Percentiles rank a stretch among this genome's conserved stretches.
Conservation (phyloP, 805 yeast genomes). For the Myxozyma lipomycoides region DNA sequence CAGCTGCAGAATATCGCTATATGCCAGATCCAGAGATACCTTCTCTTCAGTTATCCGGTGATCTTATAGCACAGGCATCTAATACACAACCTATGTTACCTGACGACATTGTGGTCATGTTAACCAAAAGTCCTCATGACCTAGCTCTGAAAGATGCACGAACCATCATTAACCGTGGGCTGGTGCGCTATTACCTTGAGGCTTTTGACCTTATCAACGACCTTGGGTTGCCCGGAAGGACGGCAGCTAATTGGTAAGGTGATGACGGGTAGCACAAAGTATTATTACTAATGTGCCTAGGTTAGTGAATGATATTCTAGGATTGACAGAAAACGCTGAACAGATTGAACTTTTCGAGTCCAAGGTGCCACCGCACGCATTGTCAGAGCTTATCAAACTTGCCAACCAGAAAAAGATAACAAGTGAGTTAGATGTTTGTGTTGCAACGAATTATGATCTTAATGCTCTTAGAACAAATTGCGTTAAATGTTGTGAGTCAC, state of each 20-base stretch:
- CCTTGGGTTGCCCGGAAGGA: constrained; percentile 26
- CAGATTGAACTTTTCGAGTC: constrained; percentile 36
- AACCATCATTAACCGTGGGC: constrained; percentile 51
- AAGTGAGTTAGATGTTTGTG: constrained; percentile 45
- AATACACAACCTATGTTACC: constrained; percentile 53
- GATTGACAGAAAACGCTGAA: constrained; percentile 53
- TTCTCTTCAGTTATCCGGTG: constrained; percentile 44
- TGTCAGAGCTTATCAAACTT: constrained; percentile 54
- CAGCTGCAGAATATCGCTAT: constrained; percentile 80
- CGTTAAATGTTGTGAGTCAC: constrained; percentile 48
- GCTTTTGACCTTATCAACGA: constrained; percentile 39
- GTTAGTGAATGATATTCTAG: constrained; percentile 77
- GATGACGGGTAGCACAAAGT: neutral
- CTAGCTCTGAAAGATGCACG: constrained; percentile 72
- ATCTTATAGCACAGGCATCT: constrained; percentile 33
- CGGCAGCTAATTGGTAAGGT: constrained; percentile 41
- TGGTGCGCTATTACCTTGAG: constrained; percentile 52
- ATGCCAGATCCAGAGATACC: constrained; percentile 94
- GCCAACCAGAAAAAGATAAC: constrained; percentile 52
- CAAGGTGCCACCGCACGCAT: constrained; percentile 41
- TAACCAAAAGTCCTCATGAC: constrained; percentile 49
- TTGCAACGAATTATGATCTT: neutral
- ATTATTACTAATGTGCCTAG: constrained; percentile 48
- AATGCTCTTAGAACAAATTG: constrained; percentile 51
- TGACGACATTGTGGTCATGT: constrained; percentile 48